Evolutionary conservation across 73 alveolate genomes (phyloP), one percentile per base, ranked within the genome.

Genomic region (Durusdinium trenchii): DNA sequence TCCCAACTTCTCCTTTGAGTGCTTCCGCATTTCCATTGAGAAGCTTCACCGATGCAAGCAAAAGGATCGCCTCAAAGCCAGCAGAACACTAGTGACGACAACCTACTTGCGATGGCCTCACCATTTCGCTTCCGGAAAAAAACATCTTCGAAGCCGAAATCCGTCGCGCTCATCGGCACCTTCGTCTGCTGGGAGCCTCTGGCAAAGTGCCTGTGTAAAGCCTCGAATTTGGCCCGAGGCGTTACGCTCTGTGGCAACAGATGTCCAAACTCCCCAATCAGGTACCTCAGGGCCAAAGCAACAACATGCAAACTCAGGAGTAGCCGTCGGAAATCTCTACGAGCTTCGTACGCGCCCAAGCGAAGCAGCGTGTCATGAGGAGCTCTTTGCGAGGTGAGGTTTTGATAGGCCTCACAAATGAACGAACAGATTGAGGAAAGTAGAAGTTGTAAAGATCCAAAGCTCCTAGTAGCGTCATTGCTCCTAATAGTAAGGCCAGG

Each of bases 331-430:
- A 75, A 16, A 36, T 35, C 85, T 28, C 85, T 73, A 30, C 1
- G n/a, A 48, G 73, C 75, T 48, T 62, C 75, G 90, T 75, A 91
- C 98, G 98, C 98, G 30, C 90, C 98, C 83, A 94, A 60, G 84
- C 99, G 99, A 64, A 94, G 73, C 94, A 94, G 38, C 30, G 99
- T 94, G 61, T 94, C 99, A 94, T 94, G 99, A 45, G 99, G 94
- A 30, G 93, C 91, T n/a, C 99, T 62, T 84, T 94, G 99, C 23
- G 78, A 45, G 36, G 94, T 73, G 43, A 78, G 62, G 52, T 78
- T 76, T 69, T 94, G 99, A 81, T 76, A 94, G 43, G 99, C 99
- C 99, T 94, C 50, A 7, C 83, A 16, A 52, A 67, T 54, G 6
- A 30, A 30, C 43, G 82, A 30, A 30, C 6, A 30, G 82, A 30